Base-by-base conservation (phyloP, 805 yeast genomes). In the Saccharomycodes ludwigii region DNA sequence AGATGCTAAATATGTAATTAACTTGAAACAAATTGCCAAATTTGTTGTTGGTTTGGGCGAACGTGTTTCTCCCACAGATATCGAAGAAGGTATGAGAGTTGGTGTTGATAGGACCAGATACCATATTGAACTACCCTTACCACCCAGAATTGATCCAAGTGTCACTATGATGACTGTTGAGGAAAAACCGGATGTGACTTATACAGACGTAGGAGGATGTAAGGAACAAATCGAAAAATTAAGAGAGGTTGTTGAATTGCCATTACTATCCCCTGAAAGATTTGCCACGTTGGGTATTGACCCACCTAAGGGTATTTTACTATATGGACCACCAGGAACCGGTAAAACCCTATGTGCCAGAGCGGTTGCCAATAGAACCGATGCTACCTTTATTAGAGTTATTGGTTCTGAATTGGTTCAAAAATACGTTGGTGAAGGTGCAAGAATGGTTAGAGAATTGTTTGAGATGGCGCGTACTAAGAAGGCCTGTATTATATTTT, bases 131-230 rank as follows among this genome's bases (percentile, higher is more conserved):
- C 67, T 91, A 48, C 98, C 99, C 19, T 67, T 91, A 42, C 99
- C 99, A 8, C 98, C 99, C 34, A 69, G 94, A 51, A 91, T 91
- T 53, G 99, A 91, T 57, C 97, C 99, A 10, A 72, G 85, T 24
- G 99, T 91, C 33, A 91, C 98, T 5, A 91, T 91, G 98, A 91
- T 91, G 99, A 88, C 97, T 2, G 99, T 91, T 29, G 99, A 91
- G 59, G 99, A 91, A 61, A 91, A 91, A 58, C 99, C 98, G 10
- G 98, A 91, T 59, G 97, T 91, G 23, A 91, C 99, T 2, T 91
- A 91, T 58, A 82, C 93, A 39, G 99, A 91, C 55, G 86, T 91
- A 40, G 99, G 99, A 47, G 99, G 99, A 23, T 84, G 95, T 56
- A 91, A 91, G 64, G 97, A 91, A 40, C 99, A 91, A 58, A 88